These are phyloP conservation scores for Candida sp. DNA, from an alignment of 1,139 yeast genomes.

Conservation along the genomic window DNA sequence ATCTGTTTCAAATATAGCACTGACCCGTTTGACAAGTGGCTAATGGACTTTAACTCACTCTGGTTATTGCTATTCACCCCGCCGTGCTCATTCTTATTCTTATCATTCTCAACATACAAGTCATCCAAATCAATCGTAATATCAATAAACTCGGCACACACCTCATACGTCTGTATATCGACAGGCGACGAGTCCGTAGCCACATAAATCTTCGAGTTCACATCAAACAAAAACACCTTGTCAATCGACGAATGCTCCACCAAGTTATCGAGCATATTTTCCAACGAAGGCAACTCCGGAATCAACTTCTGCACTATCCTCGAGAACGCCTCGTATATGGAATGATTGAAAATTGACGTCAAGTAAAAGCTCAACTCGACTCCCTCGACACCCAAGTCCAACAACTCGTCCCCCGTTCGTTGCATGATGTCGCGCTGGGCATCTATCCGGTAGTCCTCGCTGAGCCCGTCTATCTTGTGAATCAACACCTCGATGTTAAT, in stretches of 20 bases:
- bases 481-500: conserved; percentile 92
- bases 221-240: conserved; percentile 90
- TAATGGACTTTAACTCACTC: conserved; percentile 63
- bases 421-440: conserved; percentile 98
- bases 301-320: conserved; percentile 91
- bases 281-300: conserved; percentile 87
- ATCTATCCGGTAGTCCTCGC: conserved; percentile 92
- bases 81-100: conserved; percentile 7
- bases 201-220: conserved; percentile 92
- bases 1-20: conserved; percentile 85
- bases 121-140: conserved; percentile 90
- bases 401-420: conserved; percentile 89
- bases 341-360: conserved; percentile 94
- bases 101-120: conserved; percentile 53
- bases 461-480: conserved; percentile 93
- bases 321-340: conserved; percentile 94
- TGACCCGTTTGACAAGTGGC: conserved; percentile 82
- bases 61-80: conserved; percentile 10
- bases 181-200: conserved; percentile 98
- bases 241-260: conserved; percentile 92
- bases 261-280: conserved; percentile 84
- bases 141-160: conserved; percentile 96
- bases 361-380: conserved; percentile 91
- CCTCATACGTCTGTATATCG: conserved; percentile 94
- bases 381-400: conserved; percentile 89